Base-by-base conservation (phyloP, 495 filamentous ascomycete species). In the Neurospora sp. region DNA sequence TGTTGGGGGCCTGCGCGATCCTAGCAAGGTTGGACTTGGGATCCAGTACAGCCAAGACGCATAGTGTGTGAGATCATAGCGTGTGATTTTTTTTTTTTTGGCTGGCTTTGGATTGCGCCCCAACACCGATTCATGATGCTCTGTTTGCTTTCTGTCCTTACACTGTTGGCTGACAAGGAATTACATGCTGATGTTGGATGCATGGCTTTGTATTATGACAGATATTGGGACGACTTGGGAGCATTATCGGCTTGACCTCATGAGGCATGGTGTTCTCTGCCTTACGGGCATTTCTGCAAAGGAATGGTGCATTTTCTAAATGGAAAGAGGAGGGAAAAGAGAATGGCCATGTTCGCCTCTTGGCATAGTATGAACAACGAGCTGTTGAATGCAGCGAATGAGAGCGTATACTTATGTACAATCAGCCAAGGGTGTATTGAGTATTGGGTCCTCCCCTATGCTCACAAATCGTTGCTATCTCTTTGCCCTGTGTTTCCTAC, bases 1-100 rank as follows among this genome's bases (percentile, higher is more conserved):
- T 70, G 86, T 81, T n/a, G 79, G 77, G 4, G 80, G 80, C 0
- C 68, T 77, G 22, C 72, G 77, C 16, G 81, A 80, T 61, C 76
- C 76, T 1, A 70, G 75, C 10, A 79, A 81, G 6, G 86, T 92
- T 70, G 91, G 91, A 20, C 82, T 93, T 74, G 91, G 91, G 59
- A 92, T 92, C 73, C 85, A 83, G 41, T 83, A 86, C 65, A 69
- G 81, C 20, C 81, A 82, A 69, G 76, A 79, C 39, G 68, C 71
- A 8, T 80, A 76, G 69, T 45, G 59, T 69, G 35, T 35, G 41
- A 59, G 35, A 39, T 40, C 39, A 40, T 40, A 40, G 39, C 39
- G 53, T 68, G 59, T 39, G 42, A 4, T 35, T 35, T 35, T 37
- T 35, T 35, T 35, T 35, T 45, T 71, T 31, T 69, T 38, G 44